phyloP scores from a whole-genome alignment of 805 yeast genomes.

The Ogataea paradorogensis region DNA sequence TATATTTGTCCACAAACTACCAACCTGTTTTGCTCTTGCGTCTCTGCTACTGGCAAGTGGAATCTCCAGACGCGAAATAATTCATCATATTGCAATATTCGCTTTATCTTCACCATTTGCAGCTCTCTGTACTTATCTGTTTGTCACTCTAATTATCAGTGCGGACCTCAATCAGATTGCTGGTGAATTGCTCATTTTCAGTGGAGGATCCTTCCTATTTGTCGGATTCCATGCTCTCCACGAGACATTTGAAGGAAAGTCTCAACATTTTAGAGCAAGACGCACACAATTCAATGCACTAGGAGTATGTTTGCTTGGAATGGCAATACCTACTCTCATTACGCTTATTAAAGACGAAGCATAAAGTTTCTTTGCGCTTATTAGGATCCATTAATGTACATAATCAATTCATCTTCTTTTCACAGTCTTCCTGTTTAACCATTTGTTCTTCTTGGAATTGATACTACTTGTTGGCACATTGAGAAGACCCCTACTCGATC shows the following conservation, averaged over 20 bases:
- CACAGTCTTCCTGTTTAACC: conserved; percentile 28
- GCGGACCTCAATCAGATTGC: conserved; percentile 33
- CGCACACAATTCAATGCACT: conserved; percentile 13
- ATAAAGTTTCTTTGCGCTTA: conserved; percentile 3
- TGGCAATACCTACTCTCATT: conserved; percentile 29
- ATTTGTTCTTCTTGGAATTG: conserved; percentile 24
- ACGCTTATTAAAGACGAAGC: conserved; percentile 25
- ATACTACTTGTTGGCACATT: conserved; percentile 25
- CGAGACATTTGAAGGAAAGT: conserved; percentile 32
- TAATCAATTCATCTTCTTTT: conserved; percentile 13
- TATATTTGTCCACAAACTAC: conserved; percentile 67
- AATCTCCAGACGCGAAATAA: conserved; percentile 29
- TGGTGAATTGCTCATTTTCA: conserved; percentile 56
- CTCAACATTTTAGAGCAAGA: background rate
- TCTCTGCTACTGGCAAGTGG: conserved; percentile 48
- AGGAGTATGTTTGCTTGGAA: conserved; percentile 25
- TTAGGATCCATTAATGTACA: conserved; percentile 5
- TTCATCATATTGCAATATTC: conserved; percentile 51
- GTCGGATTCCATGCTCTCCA: conserved; percentile 66
- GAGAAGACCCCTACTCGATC: conserved; percentile 13
- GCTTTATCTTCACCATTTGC: conserved; percentile 61
- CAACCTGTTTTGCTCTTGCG: conserved; percentile 67
- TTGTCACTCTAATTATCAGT: conserved; percentile 13
- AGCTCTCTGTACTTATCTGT: conserved; percentile 47
- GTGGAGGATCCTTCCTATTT: conserved; percentile 72